Base-by-base conservation (phyloP, 164 flowering plant genomes). In the Magnolia kwangsiensis region DNA sequence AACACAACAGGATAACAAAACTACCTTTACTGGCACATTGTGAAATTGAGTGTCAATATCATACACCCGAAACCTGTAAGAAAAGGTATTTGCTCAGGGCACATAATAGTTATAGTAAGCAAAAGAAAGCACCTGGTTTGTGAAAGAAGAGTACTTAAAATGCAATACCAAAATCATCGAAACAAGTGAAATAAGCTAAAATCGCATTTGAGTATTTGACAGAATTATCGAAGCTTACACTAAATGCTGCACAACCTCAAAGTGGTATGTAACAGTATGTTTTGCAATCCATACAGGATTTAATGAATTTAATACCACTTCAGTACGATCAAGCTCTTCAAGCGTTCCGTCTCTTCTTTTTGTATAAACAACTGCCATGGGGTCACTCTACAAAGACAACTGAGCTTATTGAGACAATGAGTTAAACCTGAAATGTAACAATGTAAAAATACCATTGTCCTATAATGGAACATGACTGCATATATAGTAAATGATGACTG, bases 41-140 rank as follows among this genome's bases (percentile, higher is more conserved):
- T 92, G 98, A 83, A 88, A 92, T 75, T 88, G 89, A 75, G 90
- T 87, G 81, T 93, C 96, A 76, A 92, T 86, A 83, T 95, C 96
- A 87, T 87, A 95, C 51, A 92, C 82, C 80, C 80, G 90, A 74
- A 92, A 92, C 90, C 98, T 95, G 95, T 70, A 55, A 77, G 13
- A 63, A 31, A 59, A 76, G 27, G 20, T 31, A 31, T 59, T 45
- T 71, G 61, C 7, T 51, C 76, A 81, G 13, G 58, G 64, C 72
- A 72, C 20, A 78, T 72, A 14, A 80, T 10, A 73, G 72, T 23
- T 18, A 65, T 49, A 77, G 18, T 50, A 63, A 59, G 73, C 13
- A 63, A 68, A 18, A 72, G 21, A 29, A 13, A 55, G 24, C 11
- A 58, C 50, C 67, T 4, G 63, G 64, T 63, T 20, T n/a, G 27